phyloP scores from a whole-genome alignment of 108 stramenopile species.

The Conticribra weissflogii region DNA sequence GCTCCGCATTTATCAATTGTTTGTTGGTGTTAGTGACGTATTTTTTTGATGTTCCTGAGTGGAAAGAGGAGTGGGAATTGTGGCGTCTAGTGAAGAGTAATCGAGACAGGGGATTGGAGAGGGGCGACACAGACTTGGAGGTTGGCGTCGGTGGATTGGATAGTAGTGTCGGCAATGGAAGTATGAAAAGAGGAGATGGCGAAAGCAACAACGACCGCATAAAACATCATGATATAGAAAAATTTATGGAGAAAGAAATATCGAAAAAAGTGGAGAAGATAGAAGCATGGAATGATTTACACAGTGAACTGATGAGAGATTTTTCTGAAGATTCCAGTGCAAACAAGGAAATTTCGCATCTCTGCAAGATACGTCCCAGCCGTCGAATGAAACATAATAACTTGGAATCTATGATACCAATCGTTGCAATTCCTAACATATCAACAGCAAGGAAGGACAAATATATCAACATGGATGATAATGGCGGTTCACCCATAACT shows the following conservation, averaged over 20 bases:
- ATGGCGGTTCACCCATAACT: background rate
- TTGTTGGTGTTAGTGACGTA: conserved; percentile 25
- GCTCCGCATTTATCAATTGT: conserved; percentile 22
- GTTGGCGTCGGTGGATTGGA: no score
- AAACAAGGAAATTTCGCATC: background rate
- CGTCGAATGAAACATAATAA: background rate
- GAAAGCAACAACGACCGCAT: no score
- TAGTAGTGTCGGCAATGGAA: no score
- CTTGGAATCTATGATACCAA: background rate
- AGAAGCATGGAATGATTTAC: background rate
- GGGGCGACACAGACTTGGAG: no score
- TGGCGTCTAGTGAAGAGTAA: conserved; percentile 29
- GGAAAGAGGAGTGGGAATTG: conserved; percentile 52
- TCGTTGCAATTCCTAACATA: background rate
- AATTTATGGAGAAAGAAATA: background rate
- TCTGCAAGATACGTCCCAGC: no score
- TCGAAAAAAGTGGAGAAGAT: background rate
- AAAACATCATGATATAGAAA: no score
- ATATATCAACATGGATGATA: background rate
- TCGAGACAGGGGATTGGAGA: background rate
- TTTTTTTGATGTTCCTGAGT: conserved; percentile 41
- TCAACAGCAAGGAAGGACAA: background rate
- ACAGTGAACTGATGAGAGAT: background rate
- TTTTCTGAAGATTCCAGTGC: background rate
- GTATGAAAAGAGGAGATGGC: no score